phyloP scores from a whole-genome alignment of 2,329 filamentous ascomycete genomes.

The Talaromyces sp. region DNA sequence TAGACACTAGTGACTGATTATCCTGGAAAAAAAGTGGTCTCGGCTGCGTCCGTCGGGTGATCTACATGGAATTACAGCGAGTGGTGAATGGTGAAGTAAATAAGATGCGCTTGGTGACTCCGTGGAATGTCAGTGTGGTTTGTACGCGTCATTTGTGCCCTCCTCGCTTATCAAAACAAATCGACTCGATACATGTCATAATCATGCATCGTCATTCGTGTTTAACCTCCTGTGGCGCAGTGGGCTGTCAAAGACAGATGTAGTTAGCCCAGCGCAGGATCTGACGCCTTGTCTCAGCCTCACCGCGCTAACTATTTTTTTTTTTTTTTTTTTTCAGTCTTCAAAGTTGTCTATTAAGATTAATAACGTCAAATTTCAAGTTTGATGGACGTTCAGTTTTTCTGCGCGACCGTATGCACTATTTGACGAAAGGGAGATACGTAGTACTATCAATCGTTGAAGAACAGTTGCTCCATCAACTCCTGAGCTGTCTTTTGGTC shows the following conservation, averaged over 20 bases:
- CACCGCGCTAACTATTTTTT: background rate
- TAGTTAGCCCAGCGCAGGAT: background rate
- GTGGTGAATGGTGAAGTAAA: background rate
- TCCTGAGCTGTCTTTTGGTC: constrained; percentile 28
- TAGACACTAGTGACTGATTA: background rate
- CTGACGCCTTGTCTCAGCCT: background rate
- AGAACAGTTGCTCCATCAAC: constrained; percentile 26
- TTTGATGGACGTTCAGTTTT: no score
- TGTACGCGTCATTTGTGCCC: background rate
- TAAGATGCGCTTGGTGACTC: background rate
- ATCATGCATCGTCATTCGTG: background rate
- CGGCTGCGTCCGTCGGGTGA: background rate
- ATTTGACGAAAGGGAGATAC: no score
- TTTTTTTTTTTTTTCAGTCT: no score
- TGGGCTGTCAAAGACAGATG: background rate
- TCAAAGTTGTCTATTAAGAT: no score
- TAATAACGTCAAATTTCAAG: no score
- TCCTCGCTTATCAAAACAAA: background rate
- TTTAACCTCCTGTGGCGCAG: background rate
- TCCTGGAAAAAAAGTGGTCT: background rate
- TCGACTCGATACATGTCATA: background rate
- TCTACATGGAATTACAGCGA: background rate
- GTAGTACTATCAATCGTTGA: constrained; percentile 6
- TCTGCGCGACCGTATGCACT: no score
- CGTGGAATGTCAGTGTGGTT: background rate